Base-by-base conservation (phyloP, 2,329 filamentous ascomycete species). In the Beauveria sp. region DNA sequence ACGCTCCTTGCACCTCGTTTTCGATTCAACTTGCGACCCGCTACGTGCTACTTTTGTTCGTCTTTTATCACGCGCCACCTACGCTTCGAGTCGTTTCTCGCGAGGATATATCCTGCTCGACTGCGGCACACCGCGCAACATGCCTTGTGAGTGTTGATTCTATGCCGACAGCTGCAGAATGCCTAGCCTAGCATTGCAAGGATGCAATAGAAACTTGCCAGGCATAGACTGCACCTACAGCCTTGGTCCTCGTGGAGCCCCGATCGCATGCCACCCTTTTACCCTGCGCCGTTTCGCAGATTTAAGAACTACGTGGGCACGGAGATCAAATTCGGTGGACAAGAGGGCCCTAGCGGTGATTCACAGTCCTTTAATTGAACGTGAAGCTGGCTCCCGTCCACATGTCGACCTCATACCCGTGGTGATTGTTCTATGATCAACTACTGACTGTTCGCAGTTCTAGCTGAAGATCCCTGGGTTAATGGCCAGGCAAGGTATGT, bases 391-490 rank as follows among this genome's bases (percentile, higher is more conserved):
- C 6, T 40, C 12, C 4, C 5, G 18, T 12, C 16, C 18, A 22
- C 31, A 40, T 18, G 5, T 31, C 16, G 22, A 12, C 34, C 50
- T 22, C n/a, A 8, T 28, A 12, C 3, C 8, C 8, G 28, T 40
- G 4, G 26, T 16, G 22, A 54, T 28, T 24, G 2, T 22, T 9
- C 28, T 14, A 7, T 14, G 34, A n/a, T 26, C 34, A 31, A 34
- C 5, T 34, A 45, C 57, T 60, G 26, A 60, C 57, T 3, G 20
- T 12, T 40, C 20, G 12, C 49, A 78, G 75, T 67, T 65, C 68
- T 74, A 62, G 68, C 67, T 49, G 75, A 78, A 62, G 76, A 78
- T 65, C 67, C 69, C 57, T 79, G 73, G 73, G 73, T 78, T 66
- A 75, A 74, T 62, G 72, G 65, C 64, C 70, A 71, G 65, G 67